phyloP scores from a whole-genome alignment of 345 rosid genomes.

The Brassica nigra region DNA sequence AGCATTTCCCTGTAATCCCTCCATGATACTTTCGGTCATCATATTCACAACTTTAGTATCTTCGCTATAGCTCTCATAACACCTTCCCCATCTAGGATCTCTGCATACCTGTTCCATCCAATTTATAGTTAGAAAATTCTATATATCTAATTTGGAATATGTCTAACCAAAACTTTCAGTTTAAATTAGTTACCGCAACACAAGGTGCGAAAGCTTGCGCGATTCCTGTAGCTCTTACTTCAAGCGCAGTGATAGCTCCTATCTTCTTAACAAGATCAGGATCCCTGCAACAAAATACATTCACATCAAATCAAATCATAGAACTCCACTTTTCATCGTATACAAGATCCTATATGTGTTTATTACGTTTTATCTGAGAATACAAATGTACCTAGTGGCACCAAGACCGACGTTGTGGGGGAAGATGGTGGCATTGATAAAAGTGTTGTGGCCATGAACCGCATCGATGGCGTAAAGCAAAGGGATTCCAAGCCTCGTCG shows the following conservation, averaged over 20 bases:
- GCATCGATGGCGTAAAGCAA: constrained; percentile 83
- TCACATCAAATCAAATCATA: neutral
- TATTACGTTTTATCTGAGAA: neutral
- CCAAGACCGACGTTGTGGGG: constrained; percentile 93
- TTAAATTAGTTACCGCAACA: constrained; percentile 66
- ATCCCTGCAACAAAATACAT: constrained; percentile 50
- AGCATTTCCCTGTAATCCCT: constrained; percentile 81
- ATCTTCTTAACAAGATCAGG: constrained; percentile 75
- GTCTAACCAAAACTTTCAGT: neutral
- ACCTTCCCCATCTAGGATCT: constrained; percentile 98
- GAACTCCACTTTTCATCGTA: neutral
- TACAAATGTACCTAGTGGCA: constrained; percentile 58
- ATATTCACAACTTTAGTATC: constrained; percentile 64
- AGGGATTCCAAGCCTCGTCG: constrained; percentile 81
- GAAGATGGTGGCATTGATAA: constrained; percentile 78
- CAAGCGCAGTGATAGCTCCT: constrained; percentile 91
- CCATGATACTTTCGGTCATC: constrained; percentile 70
- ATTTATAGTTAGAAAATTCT: neutral
- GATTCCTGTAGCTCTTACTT: constrained; percentile 87
- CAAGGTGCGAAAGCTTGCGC: constrained; percentile 84
- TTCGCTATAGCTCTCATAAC: constrained; percentile 94
- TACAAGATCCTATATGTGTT: neutral
- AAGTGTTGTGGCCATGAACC: constrained; percentile 79
- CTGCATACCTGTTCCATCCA: constrained; percentile 68
- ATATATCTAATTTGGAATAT: neutral